Conservation (phyloP, 164 flowering plant genomes). For the Macadamia tetraphylla region DNA sequence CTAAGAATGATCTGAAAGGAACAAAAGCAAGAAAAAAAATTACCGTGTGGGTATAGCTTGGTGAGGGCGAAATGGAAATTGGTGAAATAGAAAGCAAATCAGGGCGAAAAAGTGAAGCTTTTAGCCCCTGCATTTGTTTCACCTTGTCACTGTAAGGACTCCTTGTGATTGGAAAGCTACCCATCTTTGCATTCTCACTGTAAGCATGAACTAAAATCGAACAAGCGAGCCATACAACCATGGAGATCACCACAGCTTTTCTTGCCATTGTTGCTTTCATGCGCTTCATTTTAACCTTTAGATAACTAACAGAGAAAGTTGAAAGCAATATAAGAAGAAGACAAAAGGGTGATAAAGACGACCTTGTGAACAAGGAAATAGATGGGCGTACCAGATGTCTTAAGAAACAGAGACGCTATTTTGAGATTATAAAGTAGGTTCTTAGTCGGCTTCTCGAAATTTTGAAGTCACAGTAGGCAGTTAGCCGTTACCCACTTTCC, state of each 20-base stretch:
- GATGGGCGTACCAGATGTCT: not conserved
- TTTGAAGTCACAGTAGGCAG: too few relatives aligned
- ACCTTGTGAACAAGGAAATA: not conserved
- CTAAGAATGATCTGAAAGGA: not conserved
- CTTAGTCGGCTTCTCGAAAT: too few relatives aligned
- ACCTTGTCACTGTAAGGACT: conserved; percentile 16
- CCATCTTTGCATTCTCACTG: conserved; percentile 14
- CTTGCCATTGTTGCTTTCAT: conserved; percentile 15
- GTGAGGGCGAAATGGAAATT: conserved; percentile 9
- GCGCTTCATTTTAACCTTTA: not conserved
- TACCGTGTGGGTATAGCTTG: conserved; percentile 13
- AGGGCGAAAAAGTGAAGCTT: conserved; percentile 21
- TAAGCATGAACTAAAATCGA: conserved; percentile 16
- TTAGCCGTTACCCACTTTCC: too few relatives aligned
- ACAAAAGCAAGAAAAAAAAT: not conserved
- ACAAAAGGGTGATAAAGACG: not conserved
- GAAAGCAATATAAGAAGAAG: too few relatives aligned
- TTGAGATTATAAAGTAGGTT: not conserved
- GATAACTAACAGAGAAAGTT: not conserved
- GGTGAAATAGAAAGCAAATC: conserved; percentile 11
- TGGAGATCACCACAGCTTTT: not conserved
- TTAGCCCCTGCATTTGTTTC: conserved; percentile 23
- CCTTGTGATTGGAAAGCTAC: not conserved
- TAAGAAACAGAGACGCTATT: not conserved
- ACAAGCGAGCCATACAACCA: conserved; percentile 12